Base-by-base conservation (phyloP, 805 yeast genomes). In the Yarrowia divulgata region DNA sequence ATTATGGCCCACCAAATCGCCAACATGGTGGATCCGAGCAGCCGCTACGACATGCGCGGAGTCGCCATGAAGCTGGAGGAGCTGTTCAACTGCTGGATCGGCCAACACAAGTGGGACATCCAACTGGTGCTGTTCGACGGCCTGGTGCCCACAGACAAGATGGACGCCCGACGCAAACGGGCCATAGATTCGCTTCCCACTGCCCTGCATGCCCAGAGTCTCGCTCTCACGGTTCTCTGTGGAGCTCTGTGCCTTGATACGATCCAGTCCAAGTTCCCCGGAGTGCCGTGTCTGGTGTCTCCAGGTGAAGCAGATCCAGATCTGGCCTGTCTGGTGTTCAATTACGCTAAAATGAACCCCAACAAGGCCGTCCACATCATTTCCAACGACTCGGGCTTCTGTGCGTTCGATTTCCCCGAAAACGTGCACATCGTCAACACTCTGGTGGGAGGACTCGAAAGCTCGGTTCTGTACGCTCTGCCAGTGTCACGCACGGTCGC, bases 1-100 rank as follows among this genome's bases (percentile, higher is more conserved):
- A 57, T 57, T n/a, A 57, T 57, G 63, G 63, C 63, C 10, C 63
- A 57, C 63, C 63, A 57, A 10, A 57, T 57, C 19, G 63, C 63
- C 46, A 57, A 57, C 39, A 57, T 57, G 63, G 63, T 57, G 14
- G 63, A 57, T 57, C 63, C 63, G n/a, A 34, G 48, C 23, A 39
- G 46, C 37, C 35, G 63, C 18, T 57, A 57, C 63, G 63, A 57
- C 37, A 57, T 57, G 63, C 18, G 63, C 1, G 63, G 37, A 5
- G 63, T 57, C 34, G 63, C 63, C 37, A 29, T 57, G 48, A 57
- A 57, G 48, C 48, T 57, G 48, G 63, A 57, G 63, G 63, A 57
- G 48, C 63, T 57, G 2, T 40, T 57, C 48, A 40, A 23, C 48
- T 57, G 63, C 48, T 57, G 63, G 63, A 40, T 57, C 23, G 39